phyloP scores from a whole-genome alignment of 2,329 filamentous ascomycete genomes.

The Tolypocladium ovalisporum region DNA sequence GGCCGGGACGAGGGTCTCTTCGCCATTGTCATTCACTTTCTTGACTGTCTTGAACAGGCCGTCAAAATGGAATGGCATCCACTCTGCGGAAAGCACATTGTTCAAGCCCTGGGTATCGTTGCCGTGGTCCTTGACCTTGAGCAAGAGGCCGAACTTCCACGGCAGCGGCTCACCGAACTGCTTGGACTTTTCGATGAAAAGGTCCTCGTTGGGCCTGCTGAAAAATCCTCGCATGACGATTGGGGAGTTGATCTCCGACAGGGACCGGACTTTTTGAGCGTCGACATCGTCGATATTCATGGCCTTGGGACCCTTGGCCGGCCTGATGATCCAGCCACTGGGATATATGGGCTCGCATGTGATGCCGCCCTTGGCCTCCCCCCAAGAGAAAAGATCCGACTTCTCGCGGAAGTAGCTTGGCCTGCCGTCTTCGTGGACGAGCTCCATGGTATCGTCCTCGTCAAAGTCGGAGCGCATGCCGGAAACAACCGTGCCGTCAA shows the following conservation, averaged over 20 bases:
- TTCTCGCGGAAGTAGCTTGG: conserved; percentile 40
- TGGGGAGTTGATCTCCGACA: conserved; percentile 40
- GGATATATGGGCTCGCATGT: conserved; percentile 36
- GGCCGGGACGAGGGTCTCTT: conserved; percentile 26
- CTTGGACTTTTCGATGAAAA: conserved; percentile 32
- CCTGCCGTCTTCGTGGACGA: conserved; percentile 31
- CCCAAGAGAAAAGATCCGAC: conserved; percentile 32
- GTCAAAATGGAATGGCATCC: conserved; percentile 48
- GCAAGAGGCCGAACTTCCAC: conserved; percentile 42
- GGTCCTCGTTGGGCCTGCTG: conserved; percentile 30
- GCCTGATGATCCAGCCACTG: conserved; percentile 28
- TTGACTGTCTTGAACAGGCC: conserved; percentile 43
- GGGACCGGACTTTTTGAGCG: conserved; percentile 28
- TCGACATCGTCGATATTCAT: conserved; percentile 32
- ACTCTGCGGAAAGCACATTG: conserved; percentile 41
- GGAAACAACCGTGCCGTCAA: conserved; percentile 29
- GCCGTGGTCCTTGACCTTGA: conserved; percentile 39
- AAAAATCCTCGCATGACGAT: conserved; percentile 41
- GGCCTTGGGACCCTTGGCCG: conserved; percentile 16
- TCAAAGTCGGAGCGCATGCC: conserved; percentile 30
- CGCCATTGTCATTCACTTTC: conserved; percentile 23
- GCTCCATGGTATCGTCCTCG: conserved; percentile 25
- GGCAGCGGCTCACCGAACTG: conserved; percentile 36
- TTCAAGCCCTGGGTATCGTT: conserved; percentile 32
- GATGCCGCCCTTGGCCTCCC: conserved; percentile 22